Evolutionary conservation across 306 rosid genomes (phyloP).

Genomic region (Cyamopsis tetragonoloba): DNA sequence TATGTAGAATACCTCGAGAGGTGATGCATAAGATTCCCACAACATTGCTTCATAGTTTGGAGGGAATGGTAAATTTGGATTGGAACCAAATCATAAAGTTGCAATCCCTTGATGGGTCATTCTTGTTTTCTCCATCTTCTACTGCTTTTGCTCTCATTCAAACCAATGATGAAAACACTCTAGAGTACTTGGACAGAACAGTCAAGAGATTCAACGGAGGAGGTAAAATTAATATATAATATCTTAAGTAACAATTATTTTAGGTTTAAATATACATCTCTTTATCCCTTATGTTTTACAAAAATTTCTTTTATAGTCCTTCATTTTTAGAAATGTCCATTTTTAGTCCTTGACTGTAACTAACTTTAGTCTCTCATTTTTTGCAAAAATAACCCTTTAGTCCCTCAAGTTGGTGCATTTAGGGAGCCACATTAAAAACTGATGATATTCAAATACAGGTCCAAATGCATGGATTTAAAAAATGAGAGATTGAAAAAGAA

Average conservation of each 20-base stretch:
- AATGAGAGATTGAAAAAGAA: no score
- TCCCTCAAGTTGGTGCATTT: no score
- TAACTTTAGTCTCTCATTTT: no score
- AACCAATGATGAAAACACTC: slow-evolving; percentile 49
- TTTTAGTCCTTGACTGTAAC: no score
- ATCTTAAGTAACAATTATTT: not conserved
- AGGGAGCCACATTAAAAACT: no score
- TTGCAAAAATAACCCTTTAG: no score
- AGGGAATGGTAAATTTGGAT: slow-evolving; percentile 72
- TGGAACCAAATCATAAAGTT: slow-evolving; percentile 66
- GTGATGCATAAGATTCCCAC: slow-evolving; percentile 67
- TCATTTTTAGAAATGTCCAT: no score
- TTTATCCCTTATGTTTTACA: no score
- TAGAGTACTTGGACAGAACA: slow-evolving; percentile 35
- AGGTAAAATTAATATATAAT: slow-evolving; percentile 53
- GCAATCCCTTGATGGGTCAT: slow-evolving; percentile 74
- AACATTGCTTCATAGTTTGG: slow-evolving; percentile 77
- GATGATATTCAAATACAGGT: no score
- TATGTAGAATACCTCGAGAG: slow-evolving; percentile 76
- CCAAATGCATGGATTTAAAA: no score
- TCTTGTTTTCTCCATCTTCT: slow-evolving; percentile 75
- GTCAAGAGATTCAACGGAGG: slow-evolving; percentile 65
- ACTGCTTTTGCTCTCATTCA: slow-evolving; percentile 69
- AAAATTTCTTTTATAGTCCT: no score
- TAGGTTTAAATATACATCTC: no score